Percentiles rank a stretch among this genome's conserved stretches.
These are phyloP conservation scores for Oryza australiensis DNA, from an alignment of 176 grass and related monocot genomes.

Conservation along the genomic window DNA sequence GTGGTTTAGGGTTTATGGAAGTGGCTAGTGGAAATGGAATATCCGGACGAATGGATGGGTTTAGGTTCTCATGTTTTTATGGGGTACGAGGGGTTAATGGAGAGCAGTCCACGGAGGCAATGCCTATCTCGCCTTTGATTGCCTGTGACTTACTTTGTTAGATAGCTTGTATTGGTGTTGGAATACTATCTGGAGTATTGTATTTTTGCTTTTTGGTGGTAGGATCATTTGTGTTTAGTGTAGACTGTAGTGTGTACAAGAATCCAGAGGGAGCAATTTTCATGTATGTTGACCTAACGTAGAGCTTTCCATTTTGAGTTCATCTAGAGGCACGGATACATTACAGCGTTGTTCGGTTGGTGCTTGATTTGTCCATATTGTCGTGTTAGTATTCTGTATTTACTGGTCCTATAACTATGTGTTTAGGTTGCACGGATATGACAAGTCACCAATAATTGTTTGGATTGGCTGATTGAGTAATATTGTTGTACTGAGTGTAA, in stretches of 20 bases:
- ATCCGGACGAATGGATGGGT: neutral
- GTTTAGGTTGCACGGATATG: neutral
- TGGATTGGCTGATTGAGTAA: neutral
- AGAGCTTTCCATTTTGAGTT: neutral
- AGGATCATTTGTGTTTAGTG: neutral
- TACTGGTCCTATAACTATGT: neutral
- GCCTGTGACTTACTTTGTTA: neutral
- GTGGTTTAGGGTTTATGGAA: conserved; percentile 46
- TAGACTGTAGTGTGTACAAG: neutral
- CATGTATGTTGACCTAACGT: neutral
- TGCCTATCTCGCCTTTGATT: neutral
- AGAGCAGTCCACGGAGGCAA: neutral
- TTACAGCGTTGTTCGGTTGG: neutral
- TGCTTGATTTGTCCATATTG: neutral
- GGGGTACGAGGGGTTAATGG: neutral
- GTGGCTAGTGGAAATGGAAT: neutral
- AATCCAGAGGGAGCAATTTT: neutral
- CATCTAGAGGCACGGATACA: neutral
- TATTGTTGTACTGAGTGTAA: neutral
- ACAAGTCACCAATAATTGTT: neutral
- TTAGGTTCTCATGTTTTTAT: neutral
- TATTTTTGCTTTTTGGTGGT: neutral
- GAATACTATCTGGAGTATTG: neutral
- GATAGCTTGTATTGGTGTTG: neutral
- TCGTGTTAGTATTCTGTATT: neutral